Evolutionary conservation across 2,329 filamentous ascomycete species (phyloP).

Genomic region (Chaetomium strumarium): DNA sequence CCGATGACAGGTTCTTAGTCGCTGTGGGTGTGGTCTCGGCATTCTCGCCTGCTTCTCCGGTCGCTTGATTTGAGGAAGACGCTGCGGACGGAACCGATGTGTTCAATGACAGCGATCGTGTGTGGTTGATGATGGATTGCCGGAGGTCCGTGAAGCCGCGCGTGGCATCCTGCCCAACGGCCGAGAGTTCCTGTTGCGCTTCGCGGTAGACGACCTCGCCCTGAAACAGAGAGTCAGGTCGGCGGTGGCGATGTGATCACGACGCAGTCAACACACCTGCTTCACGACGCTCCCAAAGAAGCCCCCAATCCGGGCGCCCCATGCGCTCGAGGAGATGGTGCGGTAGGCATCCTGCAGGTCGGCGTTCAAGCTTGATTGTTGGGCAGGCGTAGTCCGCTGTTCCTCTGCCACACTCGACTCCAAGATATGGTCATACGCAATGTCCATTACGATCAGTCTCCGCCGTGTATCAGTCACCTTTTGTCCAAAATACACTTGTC

Average conservation of each 20-base stretch:
- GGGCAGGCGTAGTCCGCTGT: conserved; percentile 37
- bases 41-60: conserved; percentile 26
- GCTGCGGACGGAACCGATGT: conserved; percentile 30
- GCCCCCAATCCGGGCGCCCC: conserved; percentile 83
- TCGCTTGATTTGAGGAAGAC: conserved; percentile 26
- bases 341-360: conserved; percentile 95
- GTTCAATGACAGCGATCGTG: conserved; percentile 65
- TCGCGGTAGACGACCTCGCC: conserved; percentile 79
- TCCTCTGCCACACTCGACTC: conserved; percentile 68
- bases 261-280: conserved; percentile 52
- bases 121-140: conserved; percentile 63
- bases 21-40: conserved; percentile 43
- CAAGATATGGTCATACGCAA: conserved; percentile 94
- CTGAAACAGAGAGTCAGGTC: conserved; percentile 34
- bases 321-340: conserved; percentile 83
- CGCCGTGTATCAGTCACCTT: not conserved
- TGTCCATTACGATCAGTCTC: conserved; percentile 61
- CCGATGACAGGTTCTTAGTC: conserved; percentile 33
- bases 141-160: conserved; percentile 71
- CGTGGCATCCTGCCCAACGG: conserved; percentile 72
- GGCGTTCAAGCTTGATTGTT: conserved; percentile 61
- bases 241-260: not conserved
- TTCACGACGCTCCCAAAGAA: conserved; percentile 90
- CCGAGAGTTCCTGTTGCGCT: conserved; percentile 75
- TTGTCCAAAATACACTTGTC: not conserved